Evolutionary conservation across 257 asterid species (phyloP), one percentile per base, ranked within the genome.

Genomic region (Fraxinus quadrangulata): DNA sequence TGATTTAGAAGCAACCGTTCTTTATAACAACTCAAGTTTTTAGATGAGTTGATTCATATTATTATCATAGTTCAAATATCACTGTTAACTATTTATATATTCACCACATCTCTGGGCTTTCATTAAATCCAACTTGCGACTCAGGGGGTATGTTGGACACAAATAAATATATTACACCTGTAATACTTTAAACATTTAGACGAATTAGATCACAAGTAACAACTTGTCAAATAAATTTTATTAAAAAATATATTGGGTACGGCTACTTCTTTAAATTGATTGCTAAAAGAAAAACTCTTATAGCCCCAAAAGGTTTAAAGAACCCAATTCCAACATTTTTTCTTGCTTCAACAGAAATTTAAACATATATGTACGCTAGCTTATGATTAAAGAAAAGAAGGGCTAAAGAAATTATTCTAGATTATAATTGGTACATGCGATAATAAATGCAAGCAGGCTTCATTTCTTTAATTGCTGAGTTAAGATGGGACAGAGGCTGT

Each of bases 361-460:
- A 77, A 47, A 75, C 28, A 73, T 49, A 72, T 33, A 23, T 0
- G 19, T 9, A 31, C 71, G 74, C 28, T 56, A 56, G 26, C 80
- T 65, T 75, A 77, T 70, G 85, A 75, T 74, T 21, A 70, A 73
- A 78, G 37, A 70, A 51, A 79, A 56, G 11, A 40, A 80, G 40
- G 28, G 28, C 28, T 17, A 47, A 71, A 39, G 9, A 79, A 81
- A 79, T 79, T 79, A 36, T 83, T 82, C 70, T 84, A 78, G 81
- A 67, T 80, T 67, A 73, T 39, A 74, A 61, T 81, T n/a, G 54
- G 91, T 93, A 90, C 96, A 92, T 92, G 96, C 90, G 28, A 26
- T 26, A 26, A 26, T 26, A 26, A 26, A 26, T 26, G 28, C 28
- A 26, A 26, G 28, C 28, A 26, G 0, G 28, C 0, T 26, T 1